phyloP scores from a whole-genome alignment of 345 rosid species.

The Jatropha curcas region DNA sequence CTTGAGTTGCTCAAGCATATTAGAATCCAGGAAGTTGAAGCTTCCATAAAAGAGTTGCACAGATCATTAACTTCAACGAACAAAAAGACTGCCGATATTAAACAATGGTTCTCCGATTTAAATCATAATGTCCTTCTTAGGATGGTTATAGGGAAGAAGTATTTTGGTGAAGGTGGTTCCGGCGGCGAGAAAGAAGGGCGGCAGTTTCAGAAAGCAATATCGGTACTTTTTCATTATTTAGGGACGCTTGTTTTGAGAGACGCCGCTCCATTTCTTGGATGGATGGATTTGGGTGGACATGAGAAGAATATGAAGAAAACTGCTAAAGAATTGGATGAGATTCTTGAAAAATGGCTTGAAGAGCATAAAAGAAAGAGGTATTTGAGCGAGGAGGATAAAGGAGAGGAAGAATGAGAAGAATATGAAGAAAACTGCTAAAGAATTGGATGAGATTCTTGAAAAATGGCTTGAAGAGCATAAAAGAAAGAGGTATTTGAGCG shows the following conservation, averaged over 20 bases:
- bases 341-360: constrained; percentile 25
- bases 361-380: constrained; percentile 30
- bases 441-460: constrained; percentile 19
- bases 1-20: constrained; percentile 29
- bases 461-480: background rate
- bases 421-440: constrained; percentile 35
- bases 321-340: constrained; percentile 26
- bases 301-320: constrained; percentile 41
- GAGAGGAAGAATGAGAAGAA: constrained; percentile 26
- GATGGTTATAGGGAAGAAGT: constrained; percentile 40
- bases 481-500: constrained; percentile 8
- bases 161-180: constrained; percentile 12
- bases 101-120: constrained; percentile 34
- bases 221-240: constrained; percentile 18
- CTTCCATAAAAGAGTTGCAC: constrained; percentile 21
- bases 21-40: constrained; percentile 28
- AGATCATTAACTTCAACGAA: background rate
- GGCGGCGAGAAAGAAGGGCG: constrained; percentile 17
- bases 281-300: constrained; percentile 41
- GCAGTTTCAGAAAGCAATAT: constrained; percentile 17
- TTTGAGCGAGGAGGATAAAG: constrained; percentile 22
- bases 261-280: constrained; percentile 32
- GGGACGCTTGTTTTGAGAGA: constrained; percentile 34
- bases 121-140: constrained; percentile 35
- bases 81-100: constrained; percentile 30